Evolutionary conservation across 441 rosid genomes (phyloP).

Genomic region (Erysimum pusillum): DNA sequence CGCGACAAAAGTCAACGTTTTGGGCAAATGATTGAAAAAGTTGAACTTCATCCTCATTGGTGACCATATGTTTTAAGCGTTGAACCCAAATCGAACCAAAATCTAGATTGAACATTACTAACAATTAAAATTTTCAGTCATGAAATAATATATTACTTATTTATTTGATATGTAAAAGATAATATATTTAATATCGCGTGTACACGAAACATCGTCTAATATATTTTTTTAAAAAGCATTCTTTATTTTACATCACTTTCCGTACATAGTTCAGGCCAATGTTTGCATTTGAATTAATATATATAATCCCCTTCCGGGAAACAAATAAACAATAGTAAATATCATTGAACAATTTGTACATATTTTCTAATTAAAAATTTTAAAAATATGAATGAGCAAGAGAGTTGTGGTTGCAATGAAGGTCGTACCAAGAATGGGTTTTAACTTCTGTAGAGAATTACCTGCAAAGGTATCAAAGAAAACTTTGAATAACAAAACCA

Average conservation of each 20-base stretch:
- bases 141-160: too few relatives aligned
- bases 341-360: neutral
- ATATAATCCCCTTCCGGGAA: neutral
- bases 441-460: conserved; percentile 21
- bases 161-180: too few relatives aligned
- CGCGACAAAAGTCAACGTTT: neutral
- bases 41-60: neutral
- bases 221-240: too few relatives aligned
- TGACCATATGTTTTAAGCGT: neutral
- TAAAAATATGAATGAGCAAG: neutral
- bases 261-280: too few relatives aligned
- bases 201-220: too few relatives aligned
- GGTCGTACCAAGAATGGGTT: conserved; percentile 28
- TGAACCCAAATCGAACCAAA: neutral
- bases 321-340: neutral
- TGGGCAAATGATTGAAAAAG: neutral
- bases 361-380: neutral
- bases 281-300: too few relatives aligned
- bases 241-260: too few relatives aligned
- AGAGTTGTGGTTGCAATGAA: conserved; percentile 3
- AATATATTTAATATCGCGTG: too few relatives aligned
- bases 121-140: too few relatives aligned
- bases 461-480: conserved; percentile 1
- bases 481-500: neutral
- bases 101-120: too few relatives aligned